These are phyloP conservation scores for Penicillium sp. DNA, from an alignment of 2,329 filamentous ascomycete species.

Conservation along the genomic window DNA sequence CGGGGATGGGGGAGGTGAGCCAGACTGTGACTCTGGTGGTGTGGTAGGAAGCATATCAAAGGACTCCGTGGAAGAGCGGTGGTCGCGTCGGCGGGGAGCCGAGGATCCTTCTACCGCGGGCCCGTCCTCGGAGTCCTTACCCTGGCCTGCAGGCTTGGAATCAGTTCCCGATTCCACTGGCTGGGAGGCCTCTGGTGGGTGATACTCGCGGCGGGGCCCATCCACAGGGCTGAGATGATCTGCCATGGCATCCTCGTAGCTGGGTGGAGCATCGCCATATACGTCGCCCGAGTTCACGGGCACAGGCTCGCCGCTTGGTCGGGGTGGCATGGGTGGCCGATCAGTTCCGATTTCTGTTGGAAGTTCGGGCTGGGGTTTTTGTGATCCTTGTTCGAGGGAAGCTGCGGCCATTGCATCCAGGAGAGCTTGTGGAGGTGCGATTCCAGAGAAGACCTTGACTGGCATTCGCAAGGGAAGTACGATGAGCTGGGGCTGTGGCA, in stretches of 20 bases:
- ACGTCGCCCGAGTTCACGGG: slow-evolving; percentile 25
- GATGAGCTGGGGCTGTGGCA: slow-evolving; percentile 67
- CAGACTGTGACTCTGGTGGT: slow-evolving; percentile 37
- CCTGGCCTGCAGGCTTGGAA: slow-evolving; percentile 37
- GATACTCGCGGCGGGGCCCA: slow-evolving; percentile 61
- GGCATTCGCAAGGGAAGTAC: slow-evolving; percentile 77
- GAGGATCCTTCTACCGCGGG: slow-evolving; percentile 25
- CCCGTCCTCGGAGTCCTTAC: slow-evolving; percentile 31
- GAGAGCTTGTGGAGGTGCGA: slow-evolving; percentile 76
- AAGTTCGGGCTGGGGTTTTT: slow-evolving; percentile 20
- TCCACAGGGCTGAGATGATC: slow-evolving; percentile 74
- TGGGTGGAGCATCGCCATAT: slow-evolving; percentile 80
- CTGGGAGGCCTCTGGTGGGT: slow-evolving; percentile 42
- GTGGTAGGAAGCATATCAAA: slow-evolving; percentile 44
- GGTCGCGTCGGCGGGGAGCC: slow-evolving; percentile 19
- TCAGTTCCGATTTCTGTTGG: slow-evolving; percentile 21
- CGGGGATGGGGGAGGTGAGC: slow-evolving; percentile 34
- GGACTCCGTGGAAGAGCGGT: slow-evolving; percentile 39
- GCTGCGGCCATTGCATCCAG: slow-evolving; percentile 62
- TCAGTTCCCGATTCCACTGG: slow-evolving; percentile 40
- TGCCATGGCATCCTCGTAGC: slow-evolving; percentile 91
- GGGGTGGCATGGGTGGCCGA: slow-evolving; percentile 45
- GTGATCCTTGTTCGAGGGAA: slow-evolving; percentile 26
- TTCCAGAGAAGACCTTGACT: slow-evolving; percentile 83
- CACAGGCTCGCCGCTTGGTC: slow-evolving; percentile 32